phyloP scores from a whole-genome alignment of 257 asterid species.

The Primulina tabacum region DNA sequence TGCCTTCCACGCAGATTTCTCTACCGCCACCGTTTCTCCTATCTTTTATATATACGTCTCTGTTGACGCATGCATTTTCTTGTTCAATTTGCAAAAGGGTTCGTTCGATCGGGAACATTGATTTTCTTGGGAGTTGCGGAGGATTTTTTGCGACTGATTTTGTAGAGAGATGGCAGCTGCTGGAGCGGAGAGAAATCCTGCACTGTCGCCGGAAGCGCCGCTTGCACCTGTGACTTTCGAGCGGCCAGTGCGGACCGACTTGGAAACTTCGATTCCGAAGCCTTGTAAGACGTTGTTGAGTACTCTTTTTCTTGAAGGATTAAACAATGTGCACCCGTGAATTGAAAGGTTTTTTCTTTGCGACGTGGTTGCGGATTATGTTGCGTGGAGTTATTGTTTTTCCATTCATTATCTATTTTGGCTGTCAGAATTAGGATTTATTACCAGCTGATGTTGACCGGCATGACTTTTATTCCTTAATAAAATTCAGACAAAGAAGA shows the following conservation, averaged over 20 bases:
- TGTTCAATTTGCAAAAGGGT: neutral
- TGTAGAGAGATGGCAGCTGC: constrained; percentile 24
- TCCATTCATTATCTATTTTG: neutral
- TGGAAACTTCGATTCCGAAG: constrained; percentile 69
- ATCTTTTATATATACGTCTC: no score
- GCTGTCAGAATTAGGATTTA: no score
- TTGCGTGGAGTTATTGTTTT: neutral
- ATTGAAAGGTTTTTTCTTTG: neutral
- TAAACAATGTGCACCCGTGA: neutral
- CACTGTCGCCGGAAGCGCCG: constrained; percentile 63
- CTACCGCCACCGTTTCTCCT: neutral
- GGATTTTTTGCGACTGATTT: neutral
- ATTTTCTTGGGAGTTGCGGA: neutral
- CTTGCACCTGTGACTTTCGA: constrained; percentile 72
- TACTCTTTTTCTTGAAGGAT: neutral
- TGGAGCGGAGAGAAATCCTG: constrained; percentile 42
- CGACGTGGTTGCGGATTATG: neutral
- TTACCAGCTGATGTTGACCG: no score
- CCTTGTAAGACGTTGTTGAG: constrained; percentile 50
- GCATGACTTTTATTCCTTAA: no score
- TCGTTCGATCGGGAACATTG: no score
- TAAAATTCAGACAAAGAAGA: no score
- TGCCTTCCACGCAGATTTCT: constrained; percentile 30
- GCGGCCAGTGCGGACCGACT: constrained; percentile 57
- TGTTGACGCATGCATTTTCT: neutral